phyloP scores from a whole-genome alignment of 2,329 filamentous ascomycete species.

The Lachnellula subtilissima region DNA sequence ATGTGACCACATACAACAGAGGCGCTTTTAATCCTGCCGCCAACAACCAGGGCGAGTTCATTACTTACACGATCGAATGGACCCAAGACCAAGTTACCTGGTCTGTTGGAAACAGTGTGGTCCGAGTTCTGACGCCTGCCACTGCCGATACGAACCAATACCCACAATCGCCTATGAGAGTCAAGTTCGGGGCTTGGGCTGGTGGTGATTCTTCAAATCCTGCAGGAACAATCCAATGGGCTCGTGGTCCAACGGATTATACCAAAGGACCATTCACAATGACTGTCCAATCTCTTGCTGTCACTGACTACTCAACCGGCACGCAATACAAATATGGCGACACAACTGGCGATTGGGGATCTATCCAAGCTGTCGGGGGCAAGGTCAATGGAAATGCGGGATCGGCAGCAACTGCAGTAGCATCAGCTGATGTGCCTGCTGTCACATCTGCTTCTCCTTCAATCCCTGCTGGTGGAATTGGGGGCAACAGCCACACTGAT shows the following conservation, averaged over 20 bases:
- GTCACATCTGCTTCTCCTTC: conserved; percentile 57
- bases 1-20: conserved; percentile 79
- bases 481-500: conserved; percentile 49
- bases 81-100: conserved; percentile 79
- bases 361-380: conserved; percentile 78
- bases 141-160: conserved; percentile 72
- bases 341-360: conserved; percentile 70
- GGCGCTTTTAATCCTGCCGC: conserved; percentile 70
- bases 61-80: conserved; percentile 92
- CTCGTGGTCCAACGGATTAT: conserved; percentile 81
- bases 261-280: conserved; percentile 78
- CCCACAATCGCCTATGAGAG: conserved; percentile 90
- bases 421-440: conserved; percentile 56
- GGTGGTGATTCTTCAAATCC: conserved; percentile 77
- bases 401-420: conserved; percentile 35
- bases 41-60: conserved; percentile 67
- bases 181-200: conserved; percentile 89
- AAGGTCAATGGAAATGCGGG: conserved; percentile 61
- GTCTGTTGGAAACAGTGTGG: conserved; percentile 72
- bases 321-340: conserved; percentile 78
- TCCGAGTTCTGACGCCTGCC: conserved; percentile 67
- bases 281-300: conserved; percentile 68
- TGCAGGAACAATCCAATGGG: conserved; percentile 83
- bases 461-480: conserved; percentile 62
- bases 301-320: conserved; percentile 92